Base-by-base conservation (phyloP, 2,329 filamentous ascomycete genomes). In the Aspergillus melleus region DNA sequence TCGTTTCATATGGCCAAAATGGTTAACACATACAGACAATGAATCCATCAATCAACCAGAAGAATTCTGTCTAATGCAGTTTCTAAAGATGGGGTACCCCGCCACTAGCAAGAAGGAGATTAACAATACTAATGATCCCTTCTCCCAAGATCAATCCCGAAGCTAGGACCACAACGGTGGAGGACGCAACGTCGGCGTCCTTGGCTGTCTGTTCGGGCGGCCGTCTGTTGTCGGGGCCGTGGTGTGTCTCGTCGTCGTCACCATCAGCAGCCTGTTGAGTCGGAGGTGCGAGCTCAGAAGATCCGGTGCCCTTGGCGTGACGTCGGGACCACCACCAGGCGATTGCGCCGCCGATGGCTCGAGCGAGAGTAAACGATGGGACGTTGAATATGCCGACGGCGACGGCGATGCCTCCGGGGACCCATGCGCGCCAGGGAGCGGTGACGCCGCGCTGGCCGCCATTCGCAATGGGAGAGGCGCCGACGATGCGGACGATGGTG, bases 351-450 rank as follows among this genome's bases (percentile, higher is more conserved):
- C 95, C 95, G 10, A 91, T 86, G 0, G 92, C 90, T 62, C 95
- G 83, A 0, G 95, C 93, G 42, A 99, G 80, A 0, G 95, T 99
- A 72, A 99, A 99, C 0, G 92, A 96, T 0, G 95, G 95, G 0
- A 94, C 92, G 69, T 98, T 99, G 78, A 98, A 99, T 87, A 99
- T 99, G 52, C 95, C 93, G 69, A 97, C 92, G 44, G 95, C 95
- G 20, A 99, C 94, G 2, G 95, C 94, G 69, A 99, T 97, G 0
- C 95, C 95, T 6, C 95, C 94, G 0, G 95, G 95, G 12, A 99
- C 82, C 72, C 86, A 90, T 2, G 86, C 80, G 68, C 90, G 83
- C 92, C 91, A 96, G 6, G 70, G 68, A 1, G 75, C 68, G 61
- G 79, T 76, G 65, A 79, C 69, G 64, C 47, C 73, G 74, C 16